A percentile compares a stretch with the other conserved stretches of the same genome.
Conservation (phyloP, 2,329 filamentous ascomycete genomes). For the Calonectria pseudoturangicola region DNA sequence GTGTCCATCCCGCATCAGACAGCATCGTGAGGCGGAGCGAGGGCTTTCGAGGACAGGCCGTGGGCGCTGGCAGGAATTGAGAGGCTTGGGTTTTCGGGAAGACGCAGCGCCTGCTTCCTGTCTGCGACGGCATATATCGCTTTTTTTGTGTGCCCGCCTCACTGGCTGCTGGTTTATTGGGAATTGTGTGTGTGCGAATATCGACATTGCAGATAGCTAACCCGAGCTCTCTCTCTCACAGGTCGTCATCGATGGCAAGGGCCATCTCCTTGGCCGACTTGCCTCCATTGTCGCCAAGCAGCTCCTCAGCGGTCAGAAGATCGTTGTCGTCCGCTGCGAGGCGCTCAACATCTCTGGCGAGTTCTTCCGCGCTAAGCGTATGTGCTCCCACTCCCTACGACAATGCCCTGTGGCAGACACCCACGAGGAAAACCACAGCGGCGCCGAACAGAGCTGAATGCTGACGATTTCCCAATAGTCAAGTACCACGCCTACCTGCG, state of each 20-base stretch:
- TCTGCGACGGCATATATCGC: constrained; percentile 10
- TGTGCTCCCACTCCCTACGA: constrained; percentile 67
- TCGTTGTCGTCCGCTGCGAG: constrained; percentile 98
- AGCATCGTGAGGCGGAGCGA: constrained; percentile 47
- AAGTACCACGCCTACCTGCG: constrained; percentile 99
- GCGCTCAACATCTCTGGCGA: constrained; percentile 99
- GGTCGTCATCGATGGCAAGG: constrained; percentile 99
- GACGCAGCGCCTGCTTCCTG: constrained; percentile 42
- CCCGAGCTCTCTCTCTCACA: constrained; percentile 62
- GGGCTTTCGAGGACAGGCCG: constrained; percentile 38
- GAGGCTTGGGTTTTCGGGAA: constrained; percentile 41
- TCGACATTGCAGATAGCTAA: constrained; percentile 47
- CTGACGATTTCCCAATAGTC: constrained; percentile 80
- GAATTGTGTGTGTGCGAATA: constrained; percentile 44
- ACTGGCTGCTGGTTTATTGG: constrained; percentile 36
- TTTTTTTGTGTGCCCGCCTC: constrained; percentile 34
- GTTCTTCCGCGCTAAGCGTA: constrained; percentile 99
- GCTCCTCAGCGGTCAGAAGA: constrained; percentile 99
- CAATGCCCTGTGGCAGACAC: constrained; percentile 46
- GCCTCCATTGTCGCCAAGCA: constrained; percentile 99
- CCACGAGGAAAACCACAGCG: constrained; percentile 39
- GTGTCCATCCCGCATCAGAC: constrained; percentile 30
- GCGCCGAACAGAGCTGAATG: constrained; percentile 43
- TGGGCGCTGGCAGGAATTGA: constrained; percentile 46
- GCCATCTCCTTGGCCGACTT: constrained; percentile 99